Evolutionary conservation across 2,329 filamentous ascomycete species (phyloP).

Genomic region (Pestalotiopsis sp.): DNA sequence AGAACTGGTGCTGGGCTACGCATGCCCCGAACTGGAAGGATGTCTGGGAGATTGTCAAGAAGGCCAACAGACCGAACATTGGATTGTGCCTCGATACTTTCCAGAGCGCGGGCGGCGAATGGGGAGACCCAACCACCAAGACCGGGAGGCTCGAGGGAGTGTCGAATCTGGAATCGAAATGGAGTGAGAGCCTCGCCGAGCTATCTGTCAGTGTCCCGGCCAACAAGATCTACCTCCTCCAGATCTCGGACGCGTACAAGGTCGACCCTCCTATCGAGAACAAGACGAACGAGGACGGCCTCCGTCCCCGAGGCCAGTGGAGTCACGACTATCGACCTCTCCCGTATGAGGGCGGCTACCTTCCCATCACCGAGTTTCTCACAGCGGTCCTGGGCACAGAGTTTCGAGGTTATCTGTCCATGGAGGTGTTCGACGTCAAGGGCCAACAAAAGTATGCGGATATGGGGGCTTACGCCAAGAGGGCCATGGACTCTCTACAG

Average conservation of each 20-base stretch:
- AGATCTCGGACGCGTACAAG: conserved; percentile 76
- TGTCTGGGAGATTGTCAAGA: conserved; percentile 69
- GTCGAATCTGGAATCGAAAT: conserved; percentile 52
- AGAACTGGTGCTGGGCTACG: conserved; percentile 84
- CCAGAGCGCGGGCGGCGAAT: conserved; percentile 73
- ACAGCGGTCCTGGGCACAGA: conserved; percentile 69
- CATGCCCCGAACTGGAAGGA: conserved; percentile 69
- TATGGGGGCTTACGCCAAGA: conserved; percentile 49
- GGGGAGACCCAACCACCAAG: conserved; percentile 68
- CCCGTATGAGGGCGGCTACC: conserved; percentile 71
- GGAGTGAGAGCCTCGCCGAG: conserved; percentile 55
- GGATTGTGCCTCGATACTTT: conserved; percentile 80
- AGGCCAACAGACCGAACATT: conserved; percentile 65
- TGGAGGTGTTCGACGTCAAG: conserved; percentile 70
- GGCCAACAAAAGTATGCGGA: conserved; percentile 49
- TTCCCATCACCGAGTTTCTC: conserved; percentile 68
- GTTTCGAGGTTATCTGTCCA: conserved; percentile 67
- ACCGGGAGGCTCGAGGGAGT: conserved; percentile 59
- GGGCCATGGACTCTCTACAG: conserved; percentile 51
- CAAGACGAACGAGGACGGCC: conserved; percentile 49
- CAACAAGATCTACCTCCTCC: conserved; percentile 74
- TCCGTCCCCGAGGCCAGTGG: conserved; percentile 67
- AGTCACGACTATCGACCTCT: conserved; percentile 72
- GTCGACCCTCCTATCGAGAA: conserved; percentile 56
- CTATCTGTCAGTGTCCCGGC: conserved; percentile 60